Evolutionary conservation across 345 rosid genomes (phyloP).

Genomic region (Turritis glabra): DNA sequence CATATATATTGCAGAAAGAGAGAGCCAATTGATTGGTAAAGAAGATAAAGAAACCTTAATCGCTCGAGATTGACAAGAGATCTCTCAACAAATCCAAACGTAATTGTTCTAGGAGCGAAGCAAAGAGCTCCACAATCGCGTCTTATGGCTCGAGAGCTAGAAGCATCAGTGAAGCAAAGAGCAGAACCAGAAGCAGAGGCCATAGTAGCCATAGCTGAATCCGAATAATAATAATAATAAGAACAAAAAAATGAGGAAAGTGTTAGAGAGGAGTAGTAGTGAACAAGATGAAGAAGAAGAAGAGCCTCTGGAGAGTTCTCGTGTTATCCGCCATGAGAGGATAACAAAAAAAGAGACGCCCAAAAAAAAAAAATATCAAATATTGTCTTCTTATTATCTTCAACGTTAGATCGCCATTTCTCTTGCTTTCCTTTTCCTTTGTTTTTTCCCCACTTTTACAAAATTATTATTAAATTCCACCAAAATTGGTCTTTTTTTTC

Average conservation of each 20-base stretch:
- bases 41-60: constrained; percentile 26
- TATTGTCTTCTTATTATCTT: constrained; percentile 31
- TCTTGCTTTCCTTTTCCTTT: constrained; percentile 35
- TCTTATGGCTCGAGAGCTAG: constrained; percentile 14
- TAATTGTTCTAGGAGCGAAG: constrained; percentile 9
- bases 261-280: constrained; percentile 20
- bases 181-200: constrained; percentile 41
- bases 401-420: constrained; percentile 42
- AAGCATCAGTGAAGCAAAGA: constrained; percentile 38
- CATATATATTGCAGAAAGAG: too few relatives aligned
- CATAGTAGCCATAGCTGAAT: constrained; percentile 34
- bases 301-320: constrained; percentile 24
- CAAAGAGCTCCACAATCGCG: constrained; percentile 19
- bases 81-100: constrained; percentile 34
- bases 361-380: too few relatives aligned
- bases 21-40: too few relatives aligned
- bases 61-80: constrained; percentile 12
- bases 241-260: not conserved
- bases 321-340: constrained; percentile 47
- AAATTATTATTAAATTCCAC: not conserved
- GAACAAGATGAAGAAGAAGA: constrained; percentile 17
- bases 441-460: not conserved
- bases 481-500: not conserved
- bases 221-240: not conserved
- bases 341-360: constrained; percentile 16